phyloP scores from a whole-genome alignment of 2,329 filamentous ascomycete genomes.

The Trichoderma pleuroti region DNA sequence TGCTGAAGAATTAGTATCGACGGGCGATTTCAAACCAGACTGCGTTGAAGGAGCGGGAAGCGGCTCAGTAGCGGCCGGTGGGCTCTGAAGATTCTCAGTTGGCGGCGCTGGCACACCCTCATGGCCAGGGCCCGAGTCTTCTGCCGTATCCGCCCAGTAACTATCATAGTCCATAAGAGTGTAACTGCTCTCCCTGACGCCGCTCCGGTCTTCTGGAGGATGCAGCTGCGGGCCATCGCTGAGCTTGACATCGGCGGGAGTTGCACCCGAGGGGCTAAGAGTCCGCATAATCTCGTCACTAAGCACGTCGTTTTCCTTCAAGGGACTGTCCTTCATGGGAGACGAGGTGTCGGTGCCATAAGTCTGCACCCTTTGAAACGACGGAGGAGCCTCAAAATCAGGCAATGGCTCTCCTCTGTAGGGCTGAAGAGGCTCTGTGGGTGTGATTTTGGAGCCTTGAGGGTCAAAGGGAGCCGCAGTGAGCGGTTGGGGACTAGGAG shows the following conservation, averaged over 20 bases:
- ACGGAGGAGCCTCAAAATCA: constrained; percentile 33
- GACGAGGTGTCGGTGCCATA: constrained; percentile 49
- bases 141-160: constrained; percentile 53
- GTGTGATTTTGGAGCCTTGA: constrained; percentile 32
- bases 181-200: constrained; percentile 56
- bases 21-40: background rate
- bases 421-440: constrained; percentile 46
- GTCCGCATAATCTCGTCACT: constrained; percentile 72
- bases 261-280: constrained; percentile 49
- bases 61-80: background rate
- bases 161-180: constrained; percentile 64
- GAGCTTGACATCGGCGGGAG: constrained; percentile 19
- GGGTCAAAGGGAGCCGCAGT: background rate
- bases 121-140: background rate
- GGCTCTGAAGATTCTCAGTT: background rate
- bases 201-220: constrained; percentile 21
- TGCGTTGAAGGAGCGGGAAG: background rate
- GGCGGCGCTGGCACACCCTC: background rate
- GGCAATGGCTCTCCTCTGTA: constrained; percentile 35
- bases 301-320: constrained; percentile 68
- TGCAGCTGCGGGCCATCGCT: constrained; percentile 23
- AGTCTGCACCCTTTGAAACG: constrained; percentile 42
- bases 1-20: background rate
- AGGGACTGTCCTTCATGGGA: constrained; percentile 59
- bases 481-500: constrained; percentile 30